A percentile compares a stretch with the other conserved stretches of the same genome.
These are phyloP conservation scores for Apophysomyces variabilis DNA, from an alignment of 371 early-diverging fungal genomes.

Conservation along the genomic window DNA sequence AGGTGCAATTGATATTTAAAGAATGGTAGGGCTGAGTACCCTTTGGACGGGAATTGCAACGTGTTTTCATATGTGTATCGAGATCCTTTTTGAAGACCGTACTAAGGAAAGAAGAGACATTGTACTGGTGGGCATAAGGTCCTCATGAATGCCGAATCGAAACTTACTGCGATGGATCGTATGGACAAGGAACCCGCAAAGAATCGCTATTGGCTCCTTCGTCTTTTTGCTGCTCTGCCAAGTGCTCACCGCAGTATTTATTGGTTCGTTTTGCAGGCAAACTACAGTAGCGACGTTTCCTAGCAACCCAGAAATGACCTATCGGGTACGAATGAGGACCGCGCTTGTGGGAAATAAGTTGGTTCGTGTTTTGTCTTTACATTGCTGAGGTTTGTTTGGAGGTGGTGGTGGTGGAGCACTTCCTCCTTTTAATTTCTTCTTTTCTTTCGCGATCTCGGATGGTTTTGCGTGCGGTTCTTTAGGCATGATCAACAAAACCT, in stretches of 20 bases:
- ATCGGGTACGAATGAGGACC: not conserved
- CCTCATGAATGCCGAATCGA: not conserved
- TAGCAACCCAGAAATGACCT: slow-evolving; percentile 52
- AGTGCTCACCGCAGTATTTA: slow-evolving; percentile 82
- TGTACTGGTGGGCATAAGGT: not conserved
- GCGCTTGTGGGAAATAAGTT: too few species aligned
- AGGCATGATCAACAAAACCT: slow-evolving; percentile 12
- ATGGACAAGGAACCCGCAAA: slow-evolving; percentile 79
- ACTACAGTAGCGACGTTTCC: slow-evolving; percentile 68
- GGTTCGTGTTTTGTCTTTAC: slow-evolving; percentile 21
- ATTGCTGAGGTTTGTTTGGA: slow-evolving; percentile 51
- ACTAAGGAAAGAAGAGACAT: slow-evolving; percentile 31
- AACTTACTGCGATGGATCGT: slow-evolving; percentile 77
- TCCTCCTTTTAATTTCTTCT: slow-evolving; percentile 15
- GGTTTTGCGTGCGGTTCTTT: slow-evolving; percentile 26
- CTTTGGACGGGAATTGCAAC: slow-evolving; percentile 75
- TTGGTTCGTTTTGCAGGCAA: slow-evolving; percentile 59
- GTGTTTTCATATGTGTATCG: slow-evolving; percentile 63
- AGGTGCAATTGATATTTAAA: slow-evolving; percentile 61
- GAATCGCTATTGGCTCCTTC: slow-evolving; percentile 1
- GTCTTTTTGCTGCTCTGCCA: slow-evolving; percentile 39
- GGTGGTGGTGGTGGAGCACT: slow-evolving; percentile 40
- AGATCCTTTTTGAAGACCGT: slow-evolving; percentile 71
- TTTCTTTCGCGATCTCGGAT: slow-evolving; percentile 21
- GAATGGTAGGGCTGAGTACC: slow-evolving; percentile 50